Percentiles rank a stretch among this genome's conserved stretches.
phyloP scores from a whole-genome alignment of 2,329 filamentous ascomycete species.

The Lojkania enalia region DNA sequence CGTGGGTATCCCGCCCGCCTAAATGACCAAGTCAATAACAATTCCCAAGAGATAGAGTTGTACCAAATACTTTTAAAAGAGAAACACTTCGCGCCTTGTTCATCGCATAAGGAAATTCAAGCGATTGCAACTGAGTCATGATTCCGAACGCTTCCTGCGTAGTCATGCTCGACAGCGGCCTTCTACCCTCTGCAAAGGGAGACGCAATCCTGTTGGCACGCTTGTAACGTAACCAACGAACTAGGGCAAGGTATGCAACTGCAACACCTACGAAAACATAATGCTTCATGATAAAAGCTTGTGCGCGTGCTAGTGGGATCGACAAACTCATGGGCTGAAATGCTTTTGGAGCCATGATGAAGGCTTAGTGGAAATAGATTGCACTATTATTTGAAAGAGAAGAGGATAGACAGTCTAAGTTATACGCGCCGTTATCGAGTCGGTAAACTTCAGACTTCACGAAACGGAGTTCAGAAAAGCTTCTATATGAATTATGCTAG shows the following conservation, averaged over 20 bases:
- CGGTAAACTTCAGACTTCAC: background rate
- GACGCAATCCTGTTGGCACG: conserved; percentile 16
- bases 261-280: background rate
- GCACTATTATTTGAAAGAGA: background rate
- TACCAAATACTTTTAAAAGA: conserved; percentile 28
- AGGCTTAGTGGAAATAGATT: background rate
- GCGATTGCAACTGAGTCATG: conserved; percentile 30
- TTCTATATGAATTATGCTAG: background rate
- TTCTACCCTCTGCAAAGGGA: conserved; percentile 12
- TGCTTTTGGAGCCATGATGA: conserved; percentile 1
- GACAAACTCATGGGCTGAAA: background rate
- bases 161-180: conserved; percentile 36
- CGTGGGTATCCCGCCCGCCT: conserved; percentile 24
- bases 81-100: conserved; percentile 28
- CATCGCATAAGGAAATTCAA: conserved; percentile 39
- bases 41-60: background rate
- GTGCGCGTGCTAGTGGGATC: background rate
- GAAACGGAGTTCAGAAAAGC: background rate
- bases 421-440: background rate
- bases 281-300: conserved; percentile 3
- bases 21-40: background rate
- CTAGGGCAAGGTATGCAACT: conserved; percentile 16
- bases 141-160: conserved; percentile 34
- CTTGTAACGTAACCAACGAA: conserved; percentile 17
- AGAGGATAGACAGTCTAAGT: background rate